Evolutionary conservation across 225 moss, liverwort and hornwort genomes (phyloP).

Genomic region (Antitrichia curtipendula): DNA sequence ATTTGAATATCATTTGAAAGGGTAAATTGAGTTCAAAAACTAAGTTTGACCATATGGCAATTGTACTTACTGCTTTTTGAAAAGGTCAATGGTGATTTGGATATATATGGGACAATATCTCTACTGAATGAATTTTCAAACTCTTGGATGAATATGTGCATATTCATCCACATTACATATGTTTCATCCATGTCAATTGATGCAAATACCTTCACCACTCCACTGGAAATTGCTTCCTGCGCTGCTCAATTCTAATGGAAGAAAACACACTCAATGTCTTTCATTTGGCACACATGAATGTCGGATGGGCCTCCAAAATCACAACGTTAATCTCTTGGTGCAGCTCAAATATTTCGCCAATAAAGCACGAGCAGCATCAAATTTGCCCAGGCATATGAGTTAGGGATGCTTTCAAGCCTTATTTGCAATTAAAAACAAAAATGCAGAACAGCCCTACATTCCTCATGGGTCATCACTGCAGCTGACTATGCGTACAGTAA

Average conservation of each 20-base stretch:
- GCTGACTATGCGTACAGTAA: neutral
- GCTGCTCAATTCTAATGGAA: neutral
- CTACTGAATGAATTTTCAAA: neutral
- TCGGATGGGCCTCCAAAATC: neutral
- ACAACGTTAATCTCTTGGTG: neutral
- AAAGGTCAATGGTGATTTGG: neutral
- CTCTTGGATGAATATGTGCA: too few relatives aligned
- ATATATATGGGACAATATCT: neutral
- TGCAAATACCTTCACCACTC: neutral
- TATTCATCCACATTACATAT: neutral
- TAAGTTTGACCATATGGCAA: neutral
- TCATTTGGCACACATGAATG: neutral
- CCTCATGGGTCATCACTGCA: neutral
- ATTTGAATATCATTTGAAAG: neutral
- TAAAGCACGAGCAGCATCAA: neutral
- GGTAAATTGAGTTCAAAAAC: too few relatives aligned
- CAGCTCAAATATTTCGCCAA: neutral
- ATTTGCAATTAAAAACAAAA: neutral
- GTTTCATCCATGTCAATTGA: neutral
- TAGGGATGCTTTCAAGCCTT: neutral
- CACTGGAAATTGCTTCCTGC: neutral
- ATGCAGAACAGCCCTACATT: neutral
- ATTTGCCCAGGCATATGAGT: neutral
- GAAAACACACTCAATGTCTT: neutral
- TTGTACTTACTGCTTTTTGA: neutral